A percentile compares a stretch with the other conserved stretches of the same genome.
phyloP scores from a whole-genome alignment of 2,329 filamentous ascomycete species.

The Pseudogymnoascus sp. region DNA sequence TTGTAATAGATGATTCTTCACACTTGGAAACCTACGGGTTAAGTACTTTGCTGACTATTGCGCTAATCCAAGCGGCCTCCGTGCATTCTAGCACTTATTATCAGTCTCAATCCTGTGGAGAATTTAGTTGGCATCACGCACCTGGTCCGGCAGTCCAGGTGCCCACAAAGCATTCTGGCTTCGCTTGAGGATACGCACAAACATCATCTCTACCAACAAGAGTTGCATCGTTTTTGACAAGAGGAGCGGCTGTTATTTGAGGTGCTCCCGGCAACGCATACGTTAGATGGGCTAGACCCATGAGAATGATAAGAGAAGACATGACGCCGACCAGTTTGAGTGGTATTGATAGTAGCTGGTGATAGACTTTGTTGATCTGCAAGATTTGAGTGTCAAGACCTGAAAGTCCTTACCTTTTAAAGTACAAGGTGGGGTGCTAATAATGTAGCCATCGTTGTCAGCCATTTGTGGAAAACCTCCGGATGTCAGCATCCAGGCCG shows the following conservation, averaged over 20 bases:
- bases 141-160: conserved; percentile 1
- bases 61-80: neutral
- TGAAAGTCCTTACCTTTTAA: neutral
- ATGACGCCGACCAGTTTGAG: neutral
- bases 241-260: neutral
- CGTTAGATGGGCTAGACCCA: neutral
- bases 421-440: neutral
- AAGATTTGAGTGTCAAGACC: neutral
- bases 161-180: neutral
- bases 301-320: neutral
- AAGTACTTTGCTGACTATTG: neutral
- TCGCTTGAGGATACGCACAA: neutral
- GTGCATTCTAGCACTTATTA: neutral
- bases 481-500: neutral
- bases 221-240: neutral
- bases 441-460: neutral
- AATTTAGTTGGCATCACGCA: neutral
- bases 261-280: neutral
- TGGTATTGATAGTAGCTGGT: neutral
- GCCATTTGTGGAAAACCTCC: neutral
- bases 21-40: neutral
- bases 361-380: neutral
- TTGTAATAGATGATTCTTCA: too few species aligned
- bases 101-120: neutral
- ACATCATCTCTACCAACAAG: neutral